phyloP scores from a whole-genome alignment of 306 rosid genomes.

The Pyrus betulifolia region DNA sequence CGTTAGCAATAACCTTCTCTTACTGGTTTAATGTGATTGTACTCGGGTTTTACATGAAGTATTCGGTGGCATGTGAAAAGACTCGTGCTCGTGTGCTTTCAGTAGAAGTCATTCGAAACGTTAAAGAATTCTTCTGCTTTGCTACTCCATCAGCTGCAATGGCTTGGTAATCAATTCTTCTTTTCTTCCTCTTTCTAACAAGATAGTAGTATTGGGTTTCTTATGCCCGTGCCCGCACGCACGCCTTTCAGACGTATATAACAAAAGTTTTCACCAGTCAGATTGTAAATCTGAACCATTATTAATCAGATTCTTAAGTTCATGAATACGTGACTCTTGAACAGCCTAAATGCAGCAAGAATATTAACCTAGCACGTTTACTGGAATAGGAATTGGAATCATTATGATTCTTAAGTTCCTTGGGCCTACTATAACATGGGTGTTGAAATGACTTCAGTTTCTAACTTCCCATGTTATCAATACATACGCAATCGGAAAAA shows the following conservation, averaged over 20 bases:
- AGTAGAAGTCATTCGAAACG: neutral
- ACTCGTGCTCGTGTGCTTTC: neutral
- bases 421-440: no score
- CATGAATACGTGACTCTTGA: no score
- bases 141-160: conserved; percentile 11
- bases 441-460: no score
- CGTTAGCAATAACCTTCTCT: conserved; percentile 5
- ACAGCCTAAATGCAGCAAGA: no score
- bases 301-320: no score
- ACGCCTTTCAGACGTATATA: neutral
- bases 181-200: neutral
- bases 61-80: neutral
- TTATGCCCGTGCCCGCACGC: neutral
- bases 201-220: neutral
- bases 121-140: conserved; percentile 1
- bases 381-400: no score
- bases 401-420: no score
- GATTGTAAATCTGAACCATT: no score
- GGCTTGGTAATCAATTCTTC: neutral
- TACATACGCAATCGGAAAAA: no score
- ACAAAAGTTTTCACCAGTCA: no score
- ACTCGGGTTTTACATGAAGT: neutral
- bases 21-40: neutral
- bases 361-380: no score
- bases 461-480: no score